Percentiles rank a stretch among this genome's conserved stretches.
These are phyloP conservation scores for Trichoderma endophyticum DNA, from an alignment of 2,329 filamentous ascomycete species.

Conservation along the genomic window DNA sequence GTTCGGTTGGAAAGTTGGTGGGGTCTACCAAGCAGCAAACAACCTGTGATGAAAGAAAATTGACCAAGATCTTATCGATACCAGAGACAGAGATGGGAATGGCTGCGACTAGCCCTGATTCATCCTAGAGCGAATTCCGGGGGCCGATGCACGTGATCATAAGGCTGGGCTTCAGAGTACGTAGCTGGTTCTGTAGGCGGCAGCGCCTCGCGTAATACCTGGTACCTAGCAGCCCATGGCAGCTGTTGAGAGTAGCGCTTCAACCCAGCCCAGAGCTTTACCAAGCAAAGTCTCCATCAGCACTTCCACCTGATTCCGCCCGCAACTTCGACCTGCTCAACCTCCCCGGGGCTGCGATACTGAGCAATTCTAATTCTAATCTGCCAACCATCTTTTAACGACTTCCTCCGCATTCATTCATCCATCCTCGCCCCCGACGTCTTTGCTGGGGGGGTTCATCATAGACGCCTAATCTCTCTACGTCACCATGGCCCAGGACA, in stretches of 20 bases:
- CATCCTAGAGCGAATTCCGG: not conserved
- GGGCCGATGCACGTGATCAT: conserved; percentile 31
- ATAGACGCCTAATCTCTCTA: conserved; percentile 31
- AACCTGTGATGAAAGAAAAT: conserved; percentile 25
- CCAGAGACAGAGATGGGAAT: not conserved
- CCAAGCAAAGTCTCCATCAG: conserved; percentile 36
- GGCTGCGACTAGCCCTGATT: not conserved
- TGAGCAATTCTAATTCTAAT: not conserved
- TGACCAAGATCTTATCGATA: conserved; percentile 33
- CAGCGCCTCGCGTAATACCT: conserved; percentile 44
- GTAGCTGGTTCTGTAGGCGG: conserved; percentile 35
- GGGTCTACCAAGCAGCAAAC: conserved; percentile 17
- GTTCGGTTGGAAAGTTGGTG: conserved; percentile 24
- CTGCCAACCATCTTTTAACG: not conserved
- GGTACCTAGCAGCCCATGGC: conserved; percentile 29
- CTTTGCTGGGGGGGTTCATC: conserved; percentile 25
- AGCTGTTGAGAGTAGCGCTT: conserved; percentile 24
- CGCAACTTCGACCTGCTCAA: conserved; percentile 26
- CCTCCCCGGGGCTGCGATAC: conserved; percentile 23
- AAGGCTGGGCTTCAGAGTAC: conserved; percentile 27
- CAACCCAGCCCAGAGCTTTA: conserved; percentile 33
- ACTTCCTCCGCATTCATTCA: not conserved
- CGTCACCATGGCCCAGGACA: conserved; percentile 84
- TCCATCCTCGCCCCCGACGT: conserved; percentile 15
- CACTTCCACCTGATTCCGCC: conserved; percentile 32